Conservation (phyloP, 1,139 yeast genomes). For the Scheffersomyces insectosa region DNA sequence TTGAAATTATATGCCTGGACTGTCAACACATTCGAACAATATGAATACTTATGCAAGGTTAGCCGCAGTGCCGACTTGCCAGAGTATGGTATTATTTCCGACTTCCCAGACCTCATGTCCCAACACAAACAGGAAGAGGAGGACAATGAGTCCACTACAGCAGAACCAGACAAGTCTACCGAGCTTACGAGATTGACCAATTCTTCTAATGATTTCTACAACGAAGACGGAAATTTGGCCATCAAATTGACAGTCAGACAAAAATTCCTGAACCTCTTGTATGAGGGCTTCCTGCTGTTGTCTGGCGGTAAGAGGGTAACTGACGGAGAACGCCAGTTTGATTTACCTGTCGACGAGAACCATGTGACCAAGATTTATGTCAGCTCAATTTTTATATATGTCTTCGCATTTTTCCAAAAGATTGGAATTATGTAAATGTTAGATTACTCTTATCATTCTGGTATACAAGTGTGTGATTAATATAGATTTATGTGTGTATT, state of each 20-base stretch:
- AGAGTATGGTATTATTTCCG: conserved; percentile 61
- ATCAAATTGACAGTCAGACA: conserved; percentile 24
- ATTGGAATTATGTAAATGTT: conserved; percentile 29
- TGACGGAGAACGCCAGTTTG: conserved; percentile 25
- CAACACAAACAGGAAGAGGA: conserved; percentile 12
- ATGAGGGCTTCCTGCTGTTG: conserved; percentile 14
- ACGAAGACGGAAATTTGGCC: conserved; percentile 15
- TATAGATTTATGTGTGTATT: too few species aligned
- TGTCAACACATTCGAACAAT: conserved; percentile 55
- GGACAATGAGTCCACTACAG: not conserved
- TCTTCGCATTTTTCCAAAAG: conserved; percentile 33
- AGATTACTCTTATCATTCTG: not conserved
- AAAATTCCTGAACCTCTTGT: conserved; percentile 17
- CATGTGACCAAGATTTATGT: conserved; percentile 14
- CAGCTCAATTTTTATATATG: conserved; percentile 18
- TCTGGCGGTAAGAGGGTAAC: conserved; percentile 17
- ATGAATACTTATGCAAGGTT: conserved; percentile 39
- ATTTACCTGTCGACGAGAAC: conserved; percentile 27
- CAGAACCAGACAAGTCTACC: not conserved
- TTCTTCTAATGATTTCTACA: conserved; percentile 8
- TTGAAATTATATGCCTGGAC: conserved; percentile 81
- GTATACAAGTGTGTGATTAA: too few species aligned
- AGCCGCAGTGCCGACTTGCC: conserved; percentile 25
- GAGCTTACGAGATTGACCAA: conserved; percentile 10
- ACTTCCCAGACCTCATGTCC: conserved; percentile 51